A percentile compares a stretch with the other conserved stretches of the same genome.
phyloP scores from a whole-genome alignment of 768 basidiomycete species.

The Thelephora aurantiotincta region DNA sequence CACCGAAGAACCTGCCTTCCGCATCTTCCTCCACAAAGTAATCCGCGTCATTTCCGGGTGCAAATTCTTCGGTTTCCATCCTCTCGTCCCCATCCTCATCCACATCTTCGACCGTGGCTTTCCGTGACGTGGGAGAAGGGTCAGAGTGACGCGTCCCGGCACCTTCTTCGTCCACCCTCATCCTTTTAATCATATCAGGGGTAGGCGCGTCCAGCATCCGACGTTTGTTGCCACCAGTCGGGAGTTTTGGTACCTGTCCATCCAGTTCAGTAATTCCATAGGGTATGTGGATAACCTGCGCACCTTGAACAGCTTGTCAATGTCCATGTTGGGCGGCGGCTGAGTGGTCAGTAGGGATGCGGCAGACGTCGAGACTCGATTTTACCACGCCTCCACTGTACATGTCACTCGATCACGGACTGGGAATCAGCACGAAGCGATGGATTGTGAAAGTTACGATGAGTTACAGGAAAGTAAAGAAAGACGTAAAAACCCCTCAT shows the following conservation, averaged over 20 bases:
- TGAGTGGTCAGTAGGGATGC: background rate
- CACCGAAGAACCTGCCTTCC: conserved; percentile 87
- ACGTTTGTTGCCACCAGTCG: conserved; percentile 49
- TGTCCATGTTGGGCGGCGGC: conserved; percentile 22
- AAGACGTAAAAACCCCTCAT: no score
- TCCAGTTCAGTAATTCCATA: conserved; percentile 1
- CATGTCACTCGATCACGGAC: no score
- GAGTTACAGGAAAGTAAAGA: no score
- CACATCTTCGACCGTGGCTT: conserved; percentile 47
- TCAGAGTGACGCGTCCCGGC: conserved; percentile 2
- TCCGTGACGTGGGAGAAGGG: conserved; percentile 19
- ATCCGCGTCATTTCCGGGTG: conserved; percentile 80
- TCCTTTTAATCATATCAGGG: conserved; percentile 71
- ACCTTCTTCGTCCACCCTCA: conserved; percentile 36
- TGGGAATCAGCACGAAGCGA: no score
- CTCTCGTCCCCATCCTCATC: conserved; percentile 31
- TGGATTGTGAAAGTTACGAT: no score
- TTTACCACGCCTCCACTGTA: no score
- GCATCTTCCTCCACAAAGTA: conserved; percentile 87
- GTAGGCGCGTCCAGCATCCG: conserved; percentile 67
- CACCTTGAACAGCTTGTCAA: conserved; percentile 37
- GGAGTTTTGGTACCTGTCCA: conserved; percentile 51
- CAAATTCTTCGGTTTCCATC: conserved; percentile 33
- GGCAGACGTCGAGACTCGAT: background rate
- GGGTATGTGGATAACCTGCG: background rate